Evolutionary conservation across 164 flowering plant species (phyloP).

Genomic region (Umbellularia californica): DNA sequence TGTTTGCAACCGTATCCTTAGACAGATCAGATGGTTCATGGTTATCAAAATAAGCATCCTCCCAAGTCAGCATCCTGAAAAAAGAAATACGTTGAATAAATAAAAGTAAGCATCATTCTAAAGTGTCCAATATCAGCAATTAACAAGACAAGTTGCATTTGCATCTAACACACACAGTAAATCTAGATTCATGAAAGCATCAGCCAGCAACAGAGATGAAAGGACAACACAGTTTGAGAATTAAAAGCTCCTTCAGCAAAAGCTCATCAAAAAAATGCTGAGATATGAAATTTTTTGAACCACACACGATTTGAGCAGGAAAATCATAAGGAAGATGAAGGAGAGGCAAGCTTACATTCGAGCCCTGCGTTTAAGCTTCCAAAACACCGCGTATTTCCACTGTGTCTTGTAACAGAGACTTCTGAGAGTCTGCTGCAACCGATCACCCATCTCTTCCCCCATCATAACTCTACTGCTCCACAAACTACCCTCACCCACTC

Average conservation of each 20-base stretch:
- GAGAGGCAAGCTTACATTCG: slow-evolving; percentile 45
- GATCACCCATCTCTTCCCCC: slow-evolving; percentile 36
- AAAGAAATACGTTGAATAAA: not conserved
- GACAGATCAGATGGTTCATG: slow-evolving; percentile 8
- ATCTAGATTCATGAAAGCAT: too few species aligned
- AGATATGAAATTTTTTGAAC: too few species aligned
- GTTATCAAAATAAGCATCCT: slow-evolving; percentile 58
- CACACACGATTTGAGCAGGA: too few species aligned
- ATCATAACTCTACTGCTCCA: slow-evolving; percentile 3
- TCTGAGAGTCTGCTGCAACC: slow-evolving; percentile 51
- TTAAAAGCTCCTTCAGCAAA: too few species aligned
- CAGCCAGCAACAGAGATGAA: too few species aligned
- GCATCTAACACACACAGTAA: too few species aligned
- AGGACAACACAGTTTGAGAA: too few species aligned
- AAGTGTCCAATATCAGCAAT: not conserved
- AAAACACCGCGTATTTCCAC: slow-evolving; percentile 89
- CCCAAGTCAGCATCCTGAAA: slow-evolving; percentile 69
- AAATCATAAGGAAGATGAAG: too few species aligned
- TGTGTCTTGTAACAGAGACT: slow-evolving; percentile 52
- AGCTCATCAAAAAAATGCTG: too few species aligned
- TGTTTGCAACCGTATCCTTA: not conserved
- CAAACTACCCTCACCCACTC: slow-evolving; percentile 5
- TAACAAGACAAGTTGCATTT: too few species aligned
- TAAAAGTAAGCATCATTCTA: not conserved
- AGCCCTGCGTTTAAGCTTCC: slow-evolving; percentile 54